Base-by-base conservation (phyloP, 352 stramenopile genomes). In the Achlya hypogyna region DNA sequence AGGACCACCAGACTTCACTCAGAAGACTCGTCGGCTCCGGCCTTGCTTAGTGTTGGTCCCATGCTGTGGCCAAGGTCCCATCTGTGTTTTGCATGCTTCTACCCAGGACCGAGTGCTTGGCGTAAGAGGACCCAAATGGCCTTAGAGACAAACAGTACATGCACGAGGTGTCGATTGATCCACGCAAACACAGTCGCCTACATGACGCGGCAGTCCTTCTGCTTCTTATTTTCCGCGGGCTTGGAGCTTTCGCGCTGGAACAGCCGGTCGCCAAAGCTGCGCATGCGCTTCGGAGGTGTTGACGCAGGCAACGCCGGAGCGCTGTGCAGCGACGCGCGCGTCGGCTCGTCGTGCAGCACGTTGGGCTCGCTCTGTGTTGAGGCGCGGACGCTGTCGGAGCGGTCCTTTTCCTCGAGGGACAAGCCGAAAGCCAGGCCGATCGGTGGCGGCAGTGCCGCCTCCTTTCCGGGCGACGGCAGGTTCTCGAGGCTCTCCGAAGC, bases 221-320 rank as follows among this genome's bases (percentile, higher is more conserved):
- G 32, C 51, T 67, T 67, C 51, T 67, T 67, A 20, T 45, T 45
- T 22, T 67, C 60, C 16, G 28, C 18, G 22, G 18, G 35, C 20
- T 59, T 67, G 40, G 60, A 67, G 43, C 60, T 67, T 34, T 56
- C 42, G 18, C 60, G 60, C 47, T 67, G 60, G 34, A 67, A 67
- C 29, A 58, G 47, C 45, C 28, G 51, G 51, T 67, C 60, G 31
- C 22, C 32, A 27, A 67, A 59, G 43, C 60, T 67, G 23, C 60
- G 60, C 14, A 34, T 25, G 12, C 60, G 60, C 31, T 67, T 67
- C 3, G 60, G 42, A 10, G 60, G 60, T 20, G 38, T 67, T 9
- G n/a, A 25, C 29, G 60, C 42, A n/a, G 22, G 12, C 22, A 27
- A 53, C 1, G 22, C 16, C 54, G 54, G 54, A 51, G 25, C 49